Base-by-base conservation (phyloP, 441 rosid genomes). In the Adansonia madagascariensis region DNA sequence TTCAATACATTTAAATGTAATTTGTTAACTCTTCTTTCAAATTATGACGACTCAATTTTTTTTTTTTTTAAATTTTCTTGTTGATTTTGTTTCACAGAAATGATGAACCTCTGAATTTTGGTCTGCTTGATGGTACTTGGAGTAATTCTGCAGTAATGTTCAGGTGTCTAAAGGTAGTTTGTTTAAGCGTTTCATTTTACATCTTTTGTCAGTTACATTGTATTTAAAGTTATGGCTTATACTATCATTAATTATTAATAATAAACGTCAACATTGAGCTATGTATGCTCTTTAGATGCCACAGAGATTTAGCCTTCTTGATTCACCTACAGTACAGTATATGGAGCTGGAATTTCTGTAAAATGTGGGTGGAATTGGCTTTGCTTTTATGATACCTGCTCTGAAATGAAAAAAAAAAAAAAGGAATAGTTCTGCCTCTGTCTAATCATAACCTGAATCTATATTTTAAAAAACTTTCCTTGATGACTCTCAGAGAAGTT, bases 101-200 rank as follows among this genome's bases (percentile, higher is more conserved):
- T 66, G 87, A 84, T 65, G 71, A 70, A 84, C 79, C 88, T 80
- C 72, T 91, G 76, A 86, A 95, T 84, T 90, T 94, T 78, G 78
- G 91, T 84, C 78, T 95, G 84, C 89, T 94, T 78, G 99, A 95
- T 77, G 98, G 98, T 35, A 94, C 99, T 46, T 95, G 99, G 98
- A 95, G 88, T 88, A 95, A 95, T 78, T 92, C 98, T 74, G 91
- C 93, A 68, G 97, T 98, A 70, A 94, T 92, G 99, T 88, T 92
- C 88, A 90, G 84, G 81, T 98, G 99, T 50, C 76, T 95, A 49
- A 92, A 91, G 95, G 98, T 92, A 80, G 49, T 73, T 41, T 18
- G 17, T 18, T 63, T 27, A 41, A 63, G 73, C 75, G 50, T n/a
- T 71, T 63, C 9, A 20, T 63, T 50, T 41, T 7, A 46, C 31